These are phyloP conservation scores for Gossypium gossypioides DNA, from an alignment of 441 rosid species.

Conservation along the genomic window DNA sequence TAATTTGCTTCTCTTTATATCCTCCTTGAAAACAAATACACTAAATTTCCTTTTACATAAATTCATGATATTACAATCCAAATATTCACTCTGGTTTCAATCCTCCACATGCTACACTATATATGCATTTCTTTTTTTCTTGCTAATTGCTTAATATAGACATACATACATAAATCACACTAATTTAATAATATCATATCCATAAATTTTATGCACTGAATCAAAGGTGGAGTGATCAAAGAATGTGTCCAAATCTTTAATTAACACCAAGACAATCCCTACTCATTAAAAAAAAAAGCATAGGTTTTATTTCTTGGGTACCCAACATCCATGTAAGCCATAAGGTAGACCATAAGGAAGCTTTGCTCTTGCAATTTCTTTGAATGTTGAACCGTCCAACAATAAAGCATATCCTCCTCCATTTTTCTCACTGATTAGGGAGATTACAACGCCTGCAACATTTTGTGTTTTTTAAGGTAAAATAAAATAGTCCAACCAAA, in stretches of 20 bases:
- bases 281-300: neutral
- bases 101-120: no score
- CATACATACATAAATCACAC: no score
- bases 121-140: no score
- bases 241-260: no score
- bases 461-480: neutral
- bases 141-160: no score
- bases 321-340: constrained; percentile 98
- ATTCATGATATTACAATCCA: neutral
- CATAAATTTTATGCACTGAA: no score
- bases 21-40: neutral
- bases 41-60: neutral
- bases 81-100: neutral
- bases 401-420: constrained; percentile 84
- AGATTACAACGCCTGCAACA: constrained; percentile 67
- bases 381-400: constrained; percentile 69
- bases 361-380: constrained; percentile 88
- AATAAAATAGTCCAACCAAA: neutral
- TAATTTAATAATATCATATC: no score
- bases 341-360: constrained; percentile 92
- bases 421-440: constrained; percentile 65
- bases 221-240: no score
- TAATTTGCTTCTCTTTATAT: neutral
- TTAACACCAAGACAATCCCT: no score
- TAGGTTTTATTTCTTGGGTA: constrained; percentile 35